Base-by-base conservation (phyloP, 2,329 filamentous ascomycete genomes). In the Colletotrichum spaethianum region DNA sequence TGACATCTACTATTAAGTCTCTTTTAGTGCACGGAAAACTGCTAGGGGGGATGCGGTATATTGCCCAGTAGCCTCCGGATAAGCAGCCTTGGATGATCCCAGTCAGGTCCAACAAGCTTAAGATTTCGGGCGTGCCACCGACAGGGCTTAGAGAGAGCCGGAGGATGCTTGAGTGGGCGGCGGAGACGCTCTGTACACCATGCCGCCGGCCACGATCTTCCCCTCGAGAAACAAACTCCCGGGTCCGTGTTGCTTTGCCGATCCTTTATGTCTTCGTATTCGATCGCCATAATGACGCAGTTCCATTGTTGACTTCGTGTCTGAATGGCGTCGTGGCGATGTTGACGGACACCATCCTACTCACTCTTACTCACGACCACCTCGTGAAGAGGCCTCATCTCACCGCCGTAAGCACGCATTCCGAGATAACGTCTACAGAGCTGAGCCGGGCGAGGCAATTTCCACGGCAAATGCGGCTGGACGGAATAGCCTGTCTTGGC, bases 371-470 rank as follows among this genome's bases (percentile, higher is more conserved):
- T 50, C 8, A n/a, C 44, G 7, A 20, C 31, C 31, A 48, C 44
- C 60, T 36, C 60, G 33, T 31, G 46, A 52, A 52, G 36, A 38
- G 46, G 3, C 42, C 31, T 60, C 38, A 14, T 31, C 33, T 42
- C 50, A 44, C 40, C 50, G 36, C n/a, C 20, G 40, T 18, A 28
- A 40, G 23, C 33, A 52, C 33, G 18, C 9, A 2, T 12, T 7
- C 46, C 36, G 20, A 28, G 44, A 52, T 42, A 28, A 55, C 38
- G 61, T 23, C 44, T 18, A 11, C 18, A 16, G 14, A 14, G 26
- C 64, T 52, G n/a, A 16, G 23, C 23, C 52, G 50, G 57, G 50
- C 56, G 57, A 70, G 67, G 65, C 57, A 48, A 72, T 70, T 70
- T 72, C 70, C 65, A 50, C 20, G 60, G 65, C 59, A 64, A 14